These are phyloP conservation scores for Saccharomycopsis sp. DNA, from an alignment of 805 yeast genomes.

Conservation along the genomic window DNA sequence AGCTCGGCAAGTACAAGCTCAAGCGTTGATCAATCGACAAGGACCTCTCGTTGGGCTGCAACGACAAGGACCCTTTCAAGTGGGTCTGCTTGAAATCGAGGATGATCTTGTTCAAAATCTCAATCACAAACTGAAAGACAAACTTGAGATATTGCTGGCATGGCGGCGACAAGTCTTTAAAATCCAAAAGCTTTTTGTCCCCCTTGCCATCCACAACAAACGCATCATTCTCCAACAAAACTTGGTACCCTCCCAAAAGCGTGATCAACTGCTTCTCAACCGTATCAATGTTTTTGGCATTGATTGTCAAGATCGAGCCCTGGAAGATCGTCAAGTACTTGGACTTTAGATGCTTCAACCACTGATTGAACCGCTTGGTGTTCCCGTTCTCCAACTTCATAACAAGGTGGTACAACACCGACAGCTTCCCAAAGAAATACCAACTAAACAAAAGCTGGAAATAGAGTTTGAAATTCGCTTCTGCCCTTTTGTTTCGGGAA, in stretches of 20 bases:
- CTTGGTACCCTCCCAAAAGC: slow-evolving; percentile 32
- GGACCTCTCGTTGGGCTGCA: not conserved
- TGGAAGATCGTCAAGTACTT: slow-evolving; percentile 1
- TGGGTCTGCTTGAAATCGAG: not conserved
- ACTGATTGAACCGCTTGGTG: not conserved
- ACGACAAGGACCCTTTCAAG: not conserved
- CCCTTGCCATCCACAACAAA: not conserved
- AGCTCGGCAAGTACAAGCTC: slow-evolving; percentile 28
- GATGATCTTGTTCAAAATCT: slow-evolving; percentile 28
- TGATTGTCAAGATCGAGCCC: not conserved
- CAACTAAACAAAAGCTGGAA: slow-evolving; percentile 8
- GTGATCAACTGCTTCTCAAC: slow-evolving; percentile 30
- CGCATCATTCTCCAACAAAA: slow-evolving; percentile 22
- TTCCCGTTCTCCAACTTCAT: not conserved
- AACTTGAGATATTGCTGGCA: slow-evolving; percentile 30
- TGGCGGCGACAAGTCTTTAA: slow-evolving; percentile 6
- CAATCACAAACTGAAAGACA: slow-evolving; percentile 33
- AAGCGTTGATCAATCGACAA: not conserved
- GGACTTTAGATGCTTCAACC: not conserved
- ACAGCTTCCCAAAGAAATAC: slow-evolving; percentile 3
- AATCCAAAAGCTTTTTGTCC: not conserved
- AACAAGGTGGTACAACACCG: not conserved
- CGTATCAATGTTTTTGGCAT: slow-evolving; percentile 14
- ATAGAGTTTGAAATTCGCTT: not conserved
- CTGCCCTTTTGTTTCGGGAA: not conserved